These are phyloP conservation scores for Castanea sativa DNA, from an alignment of 306 rosid species.

Conservation along the genomic window DNA sequence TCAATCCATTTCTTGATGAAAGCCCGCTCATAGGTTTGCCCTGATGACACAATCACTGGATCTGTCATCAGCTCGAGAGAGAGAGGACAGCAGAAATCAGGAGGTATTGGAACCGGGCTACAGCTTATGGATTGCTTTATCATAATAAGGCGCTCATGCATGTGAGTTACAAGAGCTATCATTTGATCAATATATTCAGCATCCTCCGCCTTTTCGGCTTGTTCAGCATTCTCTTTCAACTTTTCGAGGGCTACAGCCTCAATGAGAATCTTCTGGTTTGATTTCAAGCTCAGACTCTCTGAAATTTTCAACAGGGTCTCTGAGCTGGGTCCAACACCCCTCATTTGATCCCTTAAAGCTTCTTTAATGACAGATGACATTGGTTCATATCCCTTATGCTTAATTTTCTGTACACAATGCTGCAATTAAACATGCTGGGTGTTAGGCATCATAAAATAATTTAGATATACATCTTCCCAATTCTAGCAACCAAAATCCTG, in stretches of 20 bases:
- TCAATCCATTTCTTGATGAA: constrained; percentile 93
- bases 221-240: constrained; percentile 85
- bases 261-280: constrained; percentile 80
- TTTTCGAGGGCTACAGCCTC: constrained; percentile 90
- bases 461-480: too few relatives aligned
- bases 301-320: constrained; percentile 63
- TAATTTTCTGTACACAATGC: constrained; percentile 67
- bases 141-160: constrained; percentile 60
- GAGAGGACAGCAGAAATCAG: constrained; percentile 98
- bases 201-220: constrained; percentile 66
- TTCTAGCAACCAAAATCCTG: neutral
- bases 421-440: constrained; percentile 38
- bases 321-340: constrained; percentile 57
- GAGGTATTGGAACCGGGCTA: constrained; percentile 73
- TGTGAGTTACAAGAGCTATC: constrained; percentile 54
- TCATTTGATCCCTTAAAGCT: constrained; percentile 53
- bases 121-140: constrained; percentile 66
- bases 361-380: constrained; percentile 53
- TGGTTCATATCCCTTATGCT: constrained; percentile 61
- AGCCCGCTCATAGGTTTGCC: constrained; percentile 93
- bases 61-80: constrained; percentile 97
- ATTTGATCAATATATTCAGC: constrained; percentile 71
- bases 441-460: too few relatives aligned
- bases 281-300: constrained; percentile 56
- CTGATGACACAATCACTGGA: constrained; percentile 98